Percentiles rank a stretch among this genome's conserved stretches.
Conservation (phyloP, 495 filamentous ascomycete genomes). For the Hyphodiscus hymeniophilus region DNA sequence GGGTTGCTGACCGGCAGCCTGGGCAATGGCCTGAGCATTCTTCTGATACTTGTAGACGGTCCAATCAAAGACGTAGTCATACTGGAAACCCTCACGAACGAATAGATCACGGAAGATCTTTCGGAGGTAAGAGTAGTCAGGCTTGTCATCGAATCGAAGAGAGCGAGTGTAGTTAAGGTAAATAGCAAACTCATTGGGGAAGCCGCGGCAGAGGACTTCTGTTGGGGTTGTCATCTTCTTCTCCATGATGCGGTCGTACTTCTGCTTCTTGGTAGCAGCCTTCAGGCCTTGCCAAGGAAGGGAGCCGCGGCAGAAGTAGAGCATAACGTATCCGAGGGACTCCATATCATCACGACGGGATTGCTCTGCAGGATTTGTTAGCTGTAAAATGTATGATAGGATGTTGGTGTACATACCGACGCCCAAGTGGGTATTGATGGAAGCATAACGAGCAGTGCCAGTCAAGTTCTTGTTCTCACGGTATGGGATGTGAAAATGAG, state of each 20-base stretch:
- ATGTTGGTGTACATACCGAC: constrained; percentile 52
- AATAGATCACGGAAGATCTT: constrained; percentile 99
- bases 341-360: constrained; percentile 99
- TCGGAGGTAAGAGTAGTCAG: constrained; percentile 98
- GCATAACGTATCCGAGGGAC: constrained; percentile 98
- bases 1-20: constrained; percentile 59
- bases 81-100: constrained; percentile 98
- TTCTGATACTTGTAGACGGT: constrained; percentile 99
- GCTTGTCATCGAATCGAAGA: constrained; percentile 99
- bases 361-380: constrained; percentile 59
- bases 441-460: constrained; percentile 96
- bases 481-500: constrained; percentile 99
- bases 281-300: constrained; percentile 99
- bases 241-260: constrained; percentile 99
- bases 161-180: constrained; percentile 99
- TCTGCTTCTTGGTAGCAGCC: constrained; percentile 99
- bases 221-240: constrained; percentile 99
- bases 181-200: constrained; percentile 99
- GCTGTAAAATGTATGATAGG: constrained; percentile 5
- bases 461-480: constrained; percentile 99
- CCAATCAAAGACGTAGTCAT: constrained; percentile 99
- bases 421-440: constrained; percentile 97
- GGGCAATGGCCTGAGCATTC: constrained; percentile 86
- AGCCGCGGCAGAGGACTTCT: constrained; percentile 97
- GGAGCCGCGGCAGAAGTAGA: constrained; percentile 99